phyloP scores from a whole-genome alignment of 2,329 filamentous ascomycete species.

The Cladobotryum mycophilum region DNA sequence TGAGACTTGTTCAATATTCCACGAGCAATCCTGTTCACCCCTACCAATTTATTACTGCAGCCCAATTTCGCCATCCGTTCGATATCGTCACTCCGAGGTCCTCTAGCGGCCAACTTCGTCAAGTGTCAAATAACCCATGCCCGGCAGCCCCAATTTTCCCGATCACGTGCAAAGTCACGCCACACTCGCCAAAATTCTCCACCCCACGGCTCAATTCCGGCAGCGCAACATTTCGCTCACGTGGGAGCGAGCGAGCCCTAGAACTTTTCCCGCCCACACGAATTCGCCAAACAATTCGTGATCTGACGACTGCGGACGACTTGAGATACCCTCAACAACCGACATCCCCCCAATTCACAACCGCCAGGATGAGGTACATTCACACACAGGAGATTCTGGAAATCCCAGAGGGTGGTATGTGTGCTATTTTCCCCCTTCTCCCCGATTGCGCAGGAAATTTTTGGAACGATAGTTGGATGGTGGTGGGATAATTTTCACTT shows the following conservation, averaged over 20 bases:
- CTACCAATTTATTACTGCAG: too few species aligned
- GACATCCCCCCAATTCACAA: slow-evolving; percentile 40
- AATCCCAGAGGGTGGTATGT: slow-evolving; percentile 95
- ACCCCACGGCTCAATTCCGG: slow-evolving; percentile 22
- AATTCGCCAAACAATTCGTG: slow-evolving; percentile 34
- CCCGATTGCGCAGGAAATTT: neutral
- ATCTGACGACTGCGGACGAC: slow-evolving; percentile 24
- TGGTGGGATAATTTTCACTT: neutral
- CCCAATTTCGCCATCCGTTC: too few species aligned
- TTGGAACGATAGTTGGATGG: neutral
- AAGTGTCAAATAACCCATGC: too few species aligned
- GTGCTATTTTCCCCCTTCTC: slow-evolving; percentile 16
- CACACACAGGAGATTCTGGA: slow-evolving; percentile 93
- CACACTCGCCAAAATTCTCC: neutral
- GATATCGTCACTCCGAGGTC: too few species aligned
- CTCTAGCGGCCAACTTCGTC: too few species aligned
- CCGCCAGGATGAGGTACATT: slow-evolving; percentile 98
- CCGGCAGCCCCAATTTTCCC: too few species aligned
- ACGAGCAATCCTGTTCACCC: too few species aligned
- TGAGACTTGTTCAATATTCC: too few species aligned
- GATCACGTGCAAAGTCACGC: slow-evolving; percentile 13
- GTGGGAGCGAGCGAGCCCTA: slow-evolving; percentile 35
- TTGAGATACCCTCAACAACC: slow-evolving; percentile 35
- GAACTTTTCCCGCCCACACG: slow-evolving; percentile 41
- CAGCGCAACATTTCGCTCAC: slow-evolving; percentile 25